Percentiles rank a stretch among this genome's conserved stretches.
Evolutionary conservation across 2,329 filamentous ascomycete genomes (phyloP).

Genomic region (Dryadomyces sulphureus): DNA sequence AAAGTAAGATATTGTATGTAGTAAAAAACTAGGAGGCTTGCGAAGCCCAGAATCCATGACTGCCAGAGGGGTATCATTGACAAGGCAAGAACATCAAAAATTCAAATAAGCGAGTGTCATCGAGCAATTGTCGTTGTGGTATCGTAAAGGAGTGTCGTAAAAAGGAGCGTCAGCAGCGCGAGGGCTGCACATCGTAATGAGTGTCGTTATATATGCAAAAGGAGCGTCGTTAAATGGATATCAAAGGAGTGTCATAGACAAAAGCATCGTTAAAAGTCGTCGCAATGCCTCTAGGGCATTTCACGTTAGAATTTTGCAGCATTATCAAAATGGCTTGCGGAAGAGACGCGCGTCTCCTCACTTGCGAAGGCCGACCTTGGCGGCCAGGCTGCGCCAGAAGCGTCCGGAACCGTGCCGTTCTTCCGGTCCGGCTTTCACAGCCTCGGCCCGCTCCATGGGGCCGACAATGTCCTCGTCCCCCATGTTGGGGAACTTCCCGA

Average conservation of each 20-base stretch:
- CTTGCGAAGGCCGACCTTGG: slow-evolving; percentile 24
- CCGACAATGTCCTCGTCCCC: slow-evolving; percentile 90
- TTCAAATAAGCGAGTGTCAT: background rate
- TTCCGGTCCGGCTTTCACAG: slow-evolving; percentile 9
- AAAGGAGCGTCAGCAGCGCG: background rate
- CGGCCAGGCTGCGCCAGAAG: slow-evolving; percentile 34
- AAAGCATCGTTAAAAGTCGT: background rate
- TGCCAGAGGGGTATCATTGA: background rate
- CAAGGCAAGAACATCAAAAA: background rate
- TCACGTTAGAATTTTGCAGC: background rate
- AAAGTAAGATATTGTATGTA: background rate
- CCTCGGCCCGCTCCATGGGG: slow-evolving; percentile 57
- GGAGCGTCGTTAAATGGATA: background rate
- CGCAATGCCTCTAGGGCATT: background rate
- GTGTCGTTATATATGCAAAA: background rate
- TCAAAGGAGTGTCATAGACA: background rate
- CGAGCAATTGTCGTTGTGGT: no score
- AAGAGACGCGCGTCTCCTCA: slow-evolving; percentile 7
- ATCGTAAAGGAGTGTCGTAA: background rate
- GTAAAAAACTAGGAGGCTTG: background rate
- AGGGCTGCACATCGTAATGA: background rate
- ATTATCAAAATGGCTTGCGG: background rate
- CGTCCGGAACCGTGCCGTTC: slow-evolving; percentile 22
- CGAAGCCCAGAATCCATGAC: background rate
- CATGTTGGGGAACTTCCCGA: slow-evolving; percentile 75